phyloP scores from a whole-genome alignment of 441 rosid species.

The Arabidopsis lyrata region DNA sequence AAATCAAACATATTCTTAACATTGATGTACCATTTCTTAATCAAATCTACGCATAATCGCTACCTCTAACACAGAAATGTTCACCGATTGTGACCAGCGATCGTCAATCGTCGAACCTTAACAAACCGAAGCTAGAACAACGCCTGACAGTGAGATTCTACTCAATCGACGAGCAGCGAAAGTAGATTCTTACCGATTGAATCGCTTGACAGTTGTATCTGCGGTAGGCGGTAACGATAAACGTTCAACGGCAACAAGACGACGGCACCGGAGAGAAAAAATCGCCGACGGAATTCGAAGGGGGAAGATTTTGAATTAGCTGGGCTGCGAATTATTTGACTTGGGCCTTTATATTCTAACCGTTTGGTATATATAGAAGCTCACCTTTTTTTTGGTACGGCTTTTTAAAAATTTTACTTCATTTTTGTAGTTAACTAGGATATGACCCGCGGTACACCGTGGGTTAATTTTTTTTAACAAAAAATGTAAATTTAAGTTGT shows the following conservation, averaged over 20 bases:
- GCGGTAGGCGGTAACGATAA: background rate
- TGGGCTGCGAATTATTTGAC: constrained; percentile 20
- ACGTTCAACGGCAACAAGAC: constrained; percentile 20
- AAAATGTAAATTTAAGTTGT: no score
- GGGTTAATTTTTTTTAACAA: no score
- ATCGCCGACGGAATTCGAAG: constrained; percentile 27
- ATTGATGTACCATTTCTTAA: constrained; percentile 12
- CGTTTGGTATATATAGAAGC: no score
- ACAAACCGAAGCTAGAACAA: constrained; percentile 14
- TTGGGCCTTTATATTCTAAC: constrained; percentile 6
- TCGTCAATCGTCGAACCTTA: constrained; percentile 26
- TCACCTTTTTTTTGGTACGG: no score
- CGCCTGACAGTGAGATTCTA: constrained; percentile 33
- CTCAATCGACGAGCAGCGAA: constrained; percentile 8
- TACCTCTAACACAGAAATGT: background rate
- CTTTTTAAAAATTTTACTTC: no score
- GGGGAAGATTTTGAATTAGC: constrained; percentile 28
- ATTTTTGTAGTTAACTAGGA: no score
- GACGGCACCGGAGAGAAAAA: constrained; percentile 35
- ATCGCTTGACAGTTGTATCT: constrained; percentile 8
- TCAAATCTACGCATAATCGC: constrained; percentile 16
- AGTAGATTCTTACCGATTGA: constrained; percentile 4
- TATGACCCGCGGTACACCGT: no score
- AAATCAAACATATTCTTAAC: background rate
- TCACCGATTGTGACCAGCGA: constrained; percentile 13